These are phyloP conservation scores for Metschnikowia aberdeeniae DNA, from an alignment of 805 yeast species.

Conservation along the genomic window DNA sequence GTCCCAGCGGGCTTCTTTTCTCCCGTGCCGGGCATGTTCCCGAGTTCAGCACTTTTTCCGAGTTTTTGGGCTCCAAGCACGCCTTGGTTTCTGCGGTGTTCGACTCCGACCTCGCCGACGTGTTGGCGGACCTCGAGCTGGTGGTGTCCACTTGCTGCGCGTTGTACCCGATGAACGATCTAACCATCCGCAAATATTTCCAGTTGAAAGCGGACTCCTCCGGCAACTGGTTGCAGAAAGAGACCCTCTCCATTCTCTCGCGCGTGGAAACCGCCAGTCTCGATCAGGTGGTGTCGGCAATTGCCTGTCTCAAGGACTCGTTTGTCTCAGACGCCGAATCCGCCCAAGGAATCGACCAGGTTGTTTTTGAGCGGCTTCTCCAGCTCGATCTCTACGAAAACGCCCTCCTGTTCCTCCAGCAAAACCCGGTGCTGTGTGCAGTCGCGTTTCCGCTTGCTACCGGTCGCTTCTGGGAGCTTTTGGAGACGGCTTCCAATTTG, in stretches of 20 bases:
- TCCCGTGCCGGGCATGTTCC: not conserved
- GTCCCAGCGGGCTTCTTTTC: not conserved
- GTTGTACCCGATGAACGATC: conserved; percentile 31
- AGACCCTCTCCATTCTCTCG: conserved; percentile 23
- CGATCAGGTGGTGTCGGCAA: conserved; percentile 18
- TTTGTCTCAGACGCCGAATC: conserved; percentile 18
- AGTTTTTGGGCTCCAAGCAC: conserved; percentile 14
- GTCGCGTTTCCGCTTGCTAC: conserved; percentile 8
- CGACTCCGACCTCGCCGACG: not conserved
- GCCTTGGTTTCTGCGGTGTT: conserved; percentile 2
- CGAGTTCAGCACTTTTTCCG: conserved; percentile 8
- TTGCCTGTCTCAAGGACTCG: conserved; percentile 19
- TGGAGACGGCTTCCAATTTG: conserved; percentile 27
- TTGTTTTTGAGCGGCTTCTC: conserved; percentile 29
- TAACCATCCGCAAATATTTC: conserved; percentile 30
- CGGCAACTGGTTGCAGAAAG: conserved; percentile 20
- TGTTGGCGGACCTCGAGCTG: conserved; percentile 1
- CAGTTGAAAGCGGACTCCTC: conserved; percentile 19
- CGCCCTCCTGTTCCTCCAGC: conserved; percentile 17
- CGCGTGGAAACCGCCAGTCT: conserved; percentile 23
- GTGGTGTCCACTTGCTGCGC: conserved; percentile 27
- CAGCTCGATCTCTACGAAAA: conserved; percentile 25
- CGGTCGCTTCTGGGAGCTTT: conserved; percentile 33
- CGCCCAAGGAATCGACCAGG: conserved; percentile 15
- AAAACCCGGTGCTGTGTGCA: conserved; percentile 11